Evolutionary conservation across 768 basidiomycete genomes (phyloP).

Genomic region (Boletus coccyginus): DNA sequence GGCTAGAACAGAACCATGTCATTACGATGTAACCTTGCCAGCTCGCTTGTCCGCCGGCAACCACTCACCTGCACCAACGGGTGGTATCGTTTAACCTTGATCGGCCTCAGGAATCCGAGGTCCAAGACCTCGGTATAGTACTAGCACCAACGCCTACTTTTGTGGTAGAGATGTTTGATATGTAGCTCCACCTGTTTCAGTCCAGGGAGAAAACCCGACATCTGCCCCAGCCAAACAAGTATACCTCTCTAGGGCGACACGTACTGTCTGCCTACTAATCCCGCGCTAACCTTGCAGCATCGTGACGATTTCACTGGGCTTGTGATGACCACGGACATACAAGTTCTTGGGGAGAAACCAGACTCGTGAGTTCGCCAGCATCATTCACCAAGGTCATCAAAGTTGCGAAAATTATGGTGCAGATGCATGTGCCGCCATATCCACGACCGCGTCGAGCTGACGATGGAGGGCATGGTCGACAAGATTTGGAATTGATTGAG

Average conservation of each 20-base stretch:
- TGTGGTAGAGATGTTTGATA: too few relatives aligned
- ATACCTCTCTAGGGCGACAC: neutral
- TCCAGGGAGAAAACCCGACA: too few relatives aligned
- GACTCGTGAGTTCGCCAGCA: neutral
- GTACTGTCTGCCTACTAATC: neutral
- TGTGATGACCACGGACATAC: neutral
- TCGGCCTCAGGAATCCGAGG: too few relatives aligned
- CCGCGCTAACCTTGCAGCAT: neutral
- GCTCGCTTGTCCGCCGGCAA: too few relatives aligned
- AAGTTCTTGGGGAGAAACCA: constrained; percentile 4
- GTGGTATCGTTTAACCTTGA: too few relatives aligned
- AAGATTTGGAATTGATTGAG: neutral
- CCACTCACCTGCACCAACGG: too few relatives aligned
- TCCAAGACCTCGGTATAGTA: too few relatives aligned
- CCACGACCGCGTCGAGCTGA: neutral
- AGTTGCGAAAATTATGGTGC: neutral
- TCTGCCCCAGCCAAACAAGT: neutral
- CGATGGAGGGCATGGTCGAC: neutral
- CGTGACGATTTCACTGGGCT: neutral
- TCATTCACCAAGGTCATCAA: neutral
- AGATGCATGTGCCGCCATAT: neutral
- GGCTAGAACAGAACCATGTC: too few relatives aligned
- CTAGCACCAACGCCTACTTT: too few relatives aligned
- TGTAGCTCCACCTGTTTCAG: too few relatives aligned
- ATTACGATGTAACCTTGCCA: too few relatives aligned